These are phyloP conservation scores for Skeletonema potamos DNA, from an alignment of 108 stramenopile species.

Conservation along the genomic window DNA sequence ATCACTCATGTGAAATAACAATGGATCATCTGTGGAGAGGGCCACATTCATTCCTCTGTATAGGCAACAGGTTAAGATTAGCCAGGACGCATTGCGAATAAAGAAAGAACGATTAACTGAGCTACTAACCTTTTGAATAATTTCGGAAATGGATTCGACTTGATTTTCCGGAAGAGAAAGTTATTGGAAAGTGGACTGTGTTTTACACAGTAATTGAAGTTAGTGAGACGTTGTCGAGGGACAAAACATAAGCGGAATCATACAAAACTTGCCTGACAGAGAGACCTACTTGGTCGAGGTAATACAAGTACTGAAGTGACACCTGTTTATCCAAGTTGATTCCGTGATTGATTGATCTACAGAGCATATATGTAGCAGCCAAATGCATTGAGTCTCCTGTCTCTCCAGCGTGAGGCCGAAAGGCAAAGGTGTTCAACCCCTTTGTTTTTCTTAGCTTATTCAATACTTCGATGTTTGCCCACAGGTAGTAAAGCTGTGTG, in stretches of 20 bases:
- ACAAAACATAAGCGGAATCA: background rate
- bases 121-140: slow-evolving; percentile 49
- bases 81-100: background rate
- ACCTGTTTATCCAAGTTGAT: slow-evolving; percentile 95
- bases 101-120: background rate
- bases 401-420: slow-evolving; percentile 96
- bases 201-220: slow-evolving; percentile 74
- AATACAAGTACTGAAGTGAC: slow-evolving; percentile 96
- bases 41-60: slow-evolving; percentile 93
- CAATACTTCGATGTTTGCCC: slow-evolving; percentile 92
- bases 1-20: slow-evolving; percentile 97
- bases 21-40: slow-evolving; percentile 97
- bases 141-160: slow-evolving; percentile 91
- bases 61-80: slow-evolving; percentile 27
- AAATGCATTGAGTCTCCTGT: slow-evolving; percentile 98
- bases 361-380: slow-evolving; percentile 94
- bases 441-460: slow-evolving; percentile 84
- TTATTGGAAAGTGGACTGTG: slow-evolving; percentile 97
- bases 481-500: slow-evolving; percentile 79
- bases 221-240: background rate
- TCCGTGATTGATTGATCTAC: slow-evolving; percentile 97
- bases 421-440: slow-evolving; percentile 89
- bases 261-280: background rate
- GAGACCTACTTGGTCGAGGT: slow-evolving; percentile 84
- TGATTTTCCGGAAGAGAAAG: slow-evolving; percentile 97